These are phyloP conservation scores for Pythium myriotylum DNA, from an alignment of 352 stramenopile genomes.

Conservation along the genomic window DNA sequence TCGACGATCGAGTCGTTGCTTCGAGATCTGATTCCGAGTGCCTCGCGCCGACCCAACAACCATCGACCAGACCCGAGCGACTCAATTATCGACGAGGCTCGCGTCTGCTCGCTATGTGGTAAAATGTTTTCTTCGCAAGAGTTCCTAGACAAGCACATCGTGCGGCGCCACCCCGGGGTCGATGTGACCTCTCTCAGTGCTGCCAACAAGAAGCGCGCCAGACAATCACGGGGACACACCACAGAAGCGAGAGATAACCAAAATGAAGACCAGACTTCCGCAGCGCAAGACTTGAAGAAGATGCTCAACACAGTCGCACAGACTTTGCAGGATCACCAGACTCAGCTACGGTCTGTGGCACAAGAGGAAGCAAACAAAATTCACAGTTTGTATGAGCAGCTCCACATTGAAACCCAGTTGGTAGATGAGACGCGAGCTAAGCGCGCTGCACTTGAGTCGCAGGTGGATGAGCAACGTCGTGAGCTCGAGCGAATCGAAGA, in stretches of 20 bases:
- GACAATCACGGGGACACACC: slow-evolving; percentile 8
- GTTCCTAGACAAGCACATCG: slow-evolving; percentile 69
- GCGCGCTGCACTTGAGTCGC: slow-evolving; percentile 30
- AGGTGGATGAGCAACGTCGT: slow-evolving; percentile 31
- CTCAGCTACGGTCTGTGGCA: slow-evolving; percentile 45
- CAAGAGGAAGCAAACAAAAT: slow-evolving; percentile 50
- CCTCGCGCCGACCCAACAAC: slow-evolving; percentile 10
- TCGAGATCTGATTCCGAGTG: slow-evolving; percentile 35
- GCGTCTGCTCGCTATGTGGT: slow-evolving; percentile 60
- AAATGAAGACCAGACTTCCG: not conserved
- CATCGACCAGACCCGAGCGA: slow-evolving; percentile 1
- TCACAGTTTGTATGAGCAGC: slow-evolving; percentile 53
- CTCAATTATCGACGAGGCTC: slow-evolving; percentile 40
- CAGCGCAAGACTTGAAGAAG: slow-evolving; percentile 30
- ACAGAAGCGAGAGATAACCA: too few species aligned
- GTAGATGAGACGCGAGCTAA: slow-evolving; percentile 45
- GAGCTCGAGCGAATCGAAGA: slow-evolving; percentile 41
- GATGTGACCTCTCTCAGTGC: too few species aligned
- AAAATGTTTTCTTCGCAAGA: slow-evolving; percentile 68
- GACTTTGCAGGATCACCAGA: slow-evolving; percentile 52
- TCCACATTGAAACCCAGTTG: slow-evolving; percentile 51
- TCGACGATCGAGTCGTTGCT: slow-evolving; percentile 61
- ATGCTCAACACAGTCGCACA: slow-evolving; percentile 58
- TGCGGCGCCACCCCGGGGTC: slow-evolving; percentile 47
- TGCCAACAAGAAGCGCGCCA: not conserved